Evolutionary conservation across 2,329 filamentous ascomycete genomes (phyloP).

Genomic region (Epichloe baconii): DNA sequence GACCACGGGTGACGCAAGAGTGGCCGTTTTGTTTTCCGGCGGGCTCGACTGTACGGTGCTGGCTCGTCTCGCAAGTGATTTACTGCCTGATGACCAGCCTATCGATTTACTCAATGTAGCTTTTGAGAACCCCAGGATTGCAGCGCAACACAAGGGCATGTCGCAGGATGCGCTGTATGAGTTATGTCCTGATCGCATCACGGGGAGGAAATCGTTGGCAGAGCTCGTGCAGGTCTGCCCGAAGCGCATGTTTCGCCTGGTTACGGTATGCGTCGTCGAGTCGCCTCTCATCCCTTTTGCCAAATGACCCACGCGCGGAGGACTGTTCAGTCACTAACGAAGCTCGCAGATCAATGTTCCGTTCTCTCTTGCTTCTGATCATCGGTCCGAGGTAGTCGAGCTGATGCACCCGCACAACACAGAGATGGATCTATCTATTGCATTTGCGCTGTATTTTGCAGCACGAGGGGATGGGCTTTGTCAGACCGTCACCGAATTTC

Average conservation of each 20-base stretch:
- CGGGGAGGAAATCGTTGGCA: constrained; percentile 66
- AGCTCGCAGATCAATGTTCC: constrained; percentile 57
- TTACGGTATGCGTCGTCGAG: constrained; percentile 39
- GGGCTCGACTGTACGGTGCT: constrained; percentile 87
- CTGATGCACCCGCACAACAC: constrained; percentile 91
- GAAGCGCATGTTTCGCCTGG: constrained; percentile 64
- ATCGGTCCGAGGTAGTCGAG: constrained; percentile 55
- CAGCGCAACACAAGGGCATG: constrained; percentile 33
- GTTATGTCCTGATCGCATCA: constrained; percentile 78
- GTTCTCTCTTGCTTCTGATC: constrained; percentile 57
- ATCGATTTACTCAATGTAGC: constrained; percentile 92
- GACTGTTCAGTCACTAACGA: neutral
- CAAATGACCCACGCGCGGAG: too few relatives aligned
- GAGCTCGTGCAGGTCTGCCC: constrained; percentile 63
- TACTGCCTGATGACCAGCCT: constrained; percentile 52
- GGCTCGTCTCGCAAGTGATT: constrained; percentile 65
- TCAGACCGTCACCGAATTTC: constrained; percentile 15
- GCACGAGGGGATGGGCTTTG: constrained; percentile 54
- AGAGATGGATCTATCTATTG: constrained; percentile 97
- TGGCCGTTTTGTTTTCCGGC: constrained; percentile 85
- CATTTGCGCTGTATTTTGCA: constrained; percentile 88
- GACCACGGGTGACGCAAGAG: constrained; percentile 28
- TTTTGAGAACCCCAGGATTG: constrained; percentile 81
- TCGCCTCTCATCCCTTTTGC: neutral
- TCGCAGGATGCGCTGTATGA: constrained; percentile 47